Base-by-base conservation (phyloP, 495 filamentous ascomycete genomes). In the Stereocaulon alpinum region DNA sequence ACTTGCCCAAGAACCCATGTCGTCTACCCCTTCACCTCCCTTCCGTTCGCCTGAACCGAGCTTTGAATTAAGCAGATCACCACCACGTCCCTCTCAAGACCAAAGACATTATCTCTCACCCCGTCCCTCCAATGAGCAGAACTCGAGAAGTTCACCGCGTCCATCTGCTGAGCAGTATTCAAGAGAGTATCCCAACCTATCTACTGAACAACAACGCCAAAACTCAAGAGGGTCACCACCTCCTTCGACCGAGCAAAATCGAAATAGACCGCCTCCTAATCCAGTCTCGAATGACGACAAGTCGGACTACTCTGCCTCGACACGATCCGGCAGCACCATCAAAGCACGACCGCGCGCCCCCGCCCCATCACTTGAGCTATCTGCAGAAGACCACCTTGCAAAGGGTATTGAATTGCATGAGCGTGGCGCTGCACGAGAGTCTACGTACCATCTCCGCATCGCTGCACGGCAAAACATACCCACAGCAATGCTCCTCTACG, bases 401-500 rank as follows among this genome's bases (percentile, higher is more conserved):
- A 89, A 88, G 71, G 93, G 88, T 9, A 90, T 98, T 60, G 86
- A 88, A 61, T 80, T 85, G 44, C 94, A 98, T 65, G 88, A 95
- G 68, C 81, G 82, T 17, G 93, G 93, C 27, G 83, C 85, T 0
- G 74, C 95, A 29, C 86, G 87, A 49, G 90, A 97, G 68, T 95
- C 91, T 0, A 96, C 94, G 3, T 98, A 96, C 70, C 93, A 98
- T 68, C 77, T 98, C 30, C 87, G 93, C 11, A 81, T 95, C 65
- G 93, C 93, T 6, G 94, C 93, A 3, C 85, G 85, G 63, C 83
- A 85, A 43, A 85, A 86, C 14, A 82, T 93, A 54, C 91, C 93
- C 0, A 95, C 90, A 0, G 93, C 84, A 14, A 98, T 98, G 93
- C 76, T 98, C 6, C 77, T 97, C 10, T 98, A 96, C 71, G 94